Evolutionary conservation across 2,329 filamentous ascomycete genomes (phyloP), one percentile per base, ranked within the genome.

Genomic region (Colletotrichum falcatum): DNA sequence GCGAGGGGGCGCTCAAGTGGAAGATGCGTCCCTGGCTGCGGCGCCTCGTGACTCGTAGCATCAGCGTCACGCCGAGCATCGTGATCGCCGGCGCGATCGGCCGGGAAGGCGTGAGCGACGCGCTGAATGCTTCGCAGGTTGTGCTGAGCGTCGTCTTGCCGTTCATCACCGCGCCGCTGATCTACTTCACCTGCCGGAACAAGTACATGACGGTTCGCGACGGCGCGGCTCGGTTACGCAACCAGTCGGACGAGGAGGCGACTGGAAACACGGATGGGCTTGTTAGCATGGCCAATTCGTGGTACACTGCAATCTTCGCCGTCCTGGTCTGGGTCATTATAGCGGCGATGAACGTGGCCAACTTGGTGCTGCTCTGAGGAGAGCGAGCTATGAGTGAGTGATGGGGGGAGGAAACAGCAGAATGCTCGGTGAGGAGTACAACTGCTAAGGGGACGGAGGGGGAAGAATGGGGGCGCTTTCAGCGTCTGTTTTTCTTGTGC

Each of bases 81-180:
- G 90, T 96, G 77, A 94, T 97, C 71, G 94, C 94, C 0, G 94
- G 88, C 0, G 91, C 93, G 0, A 89, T 96, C 0, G 94, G 94
- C 0, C 87, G 88, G 28, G 79, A 88, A 0, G 94, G 93, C 0
- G 83, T 97, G 5, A 89, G 90, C 54, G 86, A 86, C 6, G 92
- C 94, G 0, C 82, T 97, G 37, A 93, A 92, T 35, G 94, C 88
- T 0, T 91, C 87, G 3, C 94, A 97, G 79, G 93, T 97, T 8
- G 92, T 89, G 0, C 84, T 97, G 18, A 94, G 91, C 75, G 87
- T 95, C 14, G 92, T 94, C 16, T 79, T 97, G 61, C 94, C 94
- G 0, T 95, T 97, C 77, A 89, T 95, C n/a, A 90, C 89, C 1
- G 92, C 93, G 1, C 94, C 94, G 1, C 82, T 97, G 39, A 91